Evolutionary conservation across 768 basidiomycete genomes (phyloP).

Genomic region (Aureoboletus auriporus): DNA sequence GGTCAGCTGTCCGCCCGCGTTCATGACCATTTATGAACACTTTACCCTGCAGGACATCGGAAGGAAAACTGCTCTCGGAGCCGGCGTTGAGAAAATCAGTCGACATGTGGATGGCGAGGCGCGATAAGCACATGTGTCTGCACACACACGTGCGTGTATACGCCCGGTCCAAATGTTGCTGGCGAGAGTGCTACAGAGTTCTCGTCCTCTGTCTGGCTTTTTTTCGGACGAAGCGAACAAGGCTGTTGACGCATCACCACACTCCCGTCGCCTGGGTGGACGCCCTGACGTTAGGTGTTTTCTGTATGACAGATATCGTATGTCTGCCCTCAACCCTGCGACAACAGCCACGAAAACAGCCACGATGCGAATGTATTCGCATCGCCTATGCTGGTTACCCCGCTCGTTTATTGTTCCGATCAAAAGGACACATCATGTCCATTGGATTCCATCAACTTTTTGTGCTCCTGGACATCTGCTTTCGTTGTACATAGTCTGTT

Average conservation of each 20-base stretch:
- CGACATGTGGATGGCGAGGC: slow-evolving; percentile 25
- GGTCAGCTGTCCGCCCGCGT: slow-evolving; percentile 9
- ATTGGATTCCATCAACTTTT: neutral
- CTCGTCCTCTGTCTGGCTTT: neutral
- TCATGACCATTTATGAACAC: slow-evolving; percentile 1
- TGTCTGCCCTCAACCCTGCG: no score
- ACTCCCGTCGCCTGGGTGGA: no score
- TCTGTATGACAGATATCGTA: neutral
- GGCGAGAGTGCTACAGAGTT: neutral
- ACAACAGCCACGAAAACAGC: neutral
- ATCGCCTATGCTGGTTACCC: neutral
- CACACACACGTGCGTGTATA: neutral
- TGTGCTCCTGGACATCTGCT: neutral
- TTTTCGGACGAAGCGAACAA: neutral
- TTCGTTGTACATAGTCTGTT: slow-evolving; percentile 4
- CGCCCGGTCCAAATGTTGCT: neutral
- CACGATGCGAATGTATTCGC: neutral
- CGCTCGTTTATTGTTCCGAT: neutral
- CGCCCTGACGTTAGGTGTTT: neutral
- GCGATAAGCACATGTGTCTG: slow-evolving; percentile 9
- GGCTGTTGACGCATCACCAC: neutral
- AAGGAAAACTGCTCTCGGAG: slow-evolving; percentile 32
- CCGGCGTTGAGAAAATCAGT: slow-evolving; percentile 36
- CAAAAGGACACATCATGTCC: neutral
- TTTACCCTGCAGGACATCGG: slow-evolving; percentile 15